Evolutionary conservation across 352 stramenopile species (phyloP).

Genomic region (Globisporangium carolinianum): DNA sequence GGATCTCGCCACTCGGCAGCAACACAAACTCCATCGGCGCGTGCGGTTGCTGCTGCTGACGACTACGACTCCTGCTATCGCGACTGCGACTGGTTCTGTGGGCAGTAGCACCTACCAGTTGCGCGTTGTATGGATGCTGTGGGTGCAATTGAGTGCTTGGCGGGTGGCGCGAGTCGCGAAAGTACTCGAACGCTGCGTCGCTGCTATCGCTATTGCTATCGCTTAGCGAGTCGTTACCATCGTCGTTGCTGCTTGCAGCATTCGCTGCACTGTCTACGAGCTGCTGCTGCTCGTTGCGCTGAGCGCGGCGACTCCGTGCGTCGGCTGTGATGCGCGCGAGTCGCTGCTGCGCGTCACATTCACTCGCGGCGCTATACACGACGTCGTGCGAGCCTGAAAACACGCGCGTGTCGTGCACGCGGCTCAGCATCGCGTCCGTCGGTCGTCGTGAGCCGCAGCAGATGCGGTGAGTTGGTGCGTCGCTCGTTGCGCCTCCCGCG

Average conservation of each 20-base stretch:
- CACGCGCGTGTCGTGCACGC: slow-evolving; percentile 49
- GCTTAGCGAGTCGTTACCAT: neutral
- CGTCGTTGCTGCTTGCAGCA: neutral
- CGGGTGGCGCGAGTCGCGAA: slow-evolving; percentile 14
- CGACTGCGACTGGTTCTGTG: neutral
- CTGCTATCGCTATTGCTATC: neutral
- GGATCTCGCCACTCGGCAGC: slow-evolving; percentile 55
- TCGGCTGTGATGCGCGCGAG: neutral
- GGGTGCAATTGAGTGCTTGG: slow-evolving; percentile 20
- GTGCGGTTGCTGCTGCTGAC: neutral
- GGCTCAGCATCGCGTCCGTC: slow-evolving; percentile 35
- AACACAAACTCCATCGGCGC: slow-evolving; percentile 58
- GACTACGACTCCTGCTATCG: no score
- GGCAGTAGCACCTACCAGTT: no score
- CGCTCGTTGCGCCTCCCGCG: neutral
- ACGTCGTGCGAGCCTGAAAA: slow-evolving; percentile 63
- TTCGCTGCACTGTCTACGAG: no score
- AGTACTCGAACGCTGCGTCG: slow-evolving; percentile 1
- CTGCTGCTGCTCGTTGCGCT: no score
- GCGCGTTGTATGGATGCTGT: slow-evolving; percentile 35
- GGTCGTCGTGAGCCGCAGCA: neutral
- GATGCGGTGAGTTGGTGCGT: neutral
- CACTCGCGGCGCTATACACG: slow-evolving; percentile 22
- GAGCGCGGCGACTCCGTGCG: neutral
- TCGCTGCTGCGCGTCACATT: slow-evolving; percentile 9